Evolutionary conservation across 139 green algal species (phyloP).

Genomic region (Chlorella sorokiniana): DNA sequence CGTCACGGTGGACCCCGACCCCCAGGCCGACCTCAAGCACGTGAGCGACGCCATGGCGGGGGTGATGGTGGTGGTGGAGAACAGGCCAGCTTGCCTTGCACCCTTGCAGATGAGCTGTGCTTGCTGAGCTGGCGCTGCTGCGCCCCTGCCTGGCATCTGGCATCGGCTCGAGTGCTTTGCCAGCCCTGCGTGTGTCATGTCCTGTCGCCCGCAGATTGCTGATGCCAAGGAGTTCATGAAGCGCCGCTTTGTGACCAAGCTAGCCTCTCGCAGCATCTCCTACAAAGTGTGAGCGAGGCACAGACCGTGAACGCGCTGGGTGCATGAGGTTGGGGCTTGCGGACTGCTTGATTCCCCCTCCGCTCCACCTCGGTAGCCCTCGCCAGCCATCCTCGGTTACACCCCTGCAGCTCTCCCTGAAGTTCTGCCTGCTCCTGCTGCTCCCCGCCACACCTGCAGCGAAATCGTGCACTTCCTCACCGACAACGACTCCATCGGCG

Average conservation of each 20-base stretch:
- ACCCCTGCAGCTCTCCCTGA: no score
- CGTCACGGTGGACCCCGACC: constrained; percentile 45
- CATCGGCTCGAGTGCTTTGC: no score
- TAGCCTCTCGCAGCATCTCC: constrained; percentile 36
- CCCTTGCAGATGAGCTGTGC: no score
- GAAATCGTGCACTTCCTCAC: constrained; percentile 67
- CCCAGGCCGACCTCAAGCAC: constrained; percentile 46
- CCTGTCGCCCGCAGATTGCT: constrained; percentile 24
- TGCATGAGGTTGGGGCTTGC: no score
- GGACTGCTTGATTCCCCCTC: no score
- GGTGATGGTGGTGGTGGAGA: neutral
- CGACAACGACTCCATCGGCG: constrained; percentile 58
- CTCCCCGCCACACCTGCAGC: neutral
- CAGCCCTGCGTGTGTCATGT: no score
- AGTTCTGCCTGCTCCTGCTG: neutral
- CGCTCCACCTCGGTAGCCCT: no score
- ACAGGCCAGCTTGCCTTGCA: neutral
- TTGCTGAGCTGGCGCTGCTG: no score
- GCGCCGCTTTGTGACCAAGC: constrained; percentile 50
- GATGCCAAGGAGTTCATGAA: constrained; percentile 61
- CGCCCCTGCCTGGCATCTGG: no score
- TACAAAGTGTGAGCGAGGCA: constrained; percentile 37
- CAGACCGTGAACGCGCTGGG: no score
- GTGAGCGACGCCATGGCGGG: neutral
- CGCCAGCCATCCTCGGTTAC: no score